Base-by-base conservation (phyloP, 805 yeast genomes). In the Blastobotrys americana region DNA sequence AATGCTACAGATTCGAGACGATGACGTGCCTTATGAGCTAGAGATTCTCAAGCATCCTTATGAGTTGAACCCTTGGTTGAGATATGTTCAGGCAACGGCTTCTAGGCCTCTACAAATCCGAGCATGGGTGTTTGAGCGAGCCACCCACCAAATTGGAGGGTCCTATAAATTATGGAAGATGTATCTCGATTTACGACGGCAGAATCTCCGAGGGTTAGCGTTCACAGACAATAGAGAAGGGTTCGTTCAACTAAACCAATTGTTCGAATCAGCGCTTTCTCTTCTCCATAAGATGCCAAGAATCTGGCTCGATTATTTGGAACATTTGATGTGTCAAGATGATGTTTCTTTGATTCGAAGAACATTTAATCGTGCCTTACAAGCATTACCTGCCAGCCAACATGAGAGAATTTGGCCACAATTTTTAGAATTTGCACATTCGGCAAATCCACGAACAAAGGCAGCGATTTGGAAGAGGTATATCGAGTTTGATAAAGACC, bases 381-480 rank as follows among this genome's bases (percentile, higher is more conserved):
- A 67, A 42, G 50, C 63, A 3, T 53, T 82, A 9, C 77, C 83
- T 0, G 42, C 70, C 4, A 57, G 74, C 0, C 79, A 76, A 45
- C 87, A 80, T 58, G 70, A 71, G 3, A 50, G 66, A 22, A 71
- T 82, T 25, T 75, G 93, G 75, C 63, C 69, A 1, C 55, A 72
- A 48, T 83, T 77, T 45, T 63, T 82, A 37, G 52, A 64, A 17
- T 76, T 71, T 60, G 77, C 77, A 1, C 63, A 63, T 37, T 63
- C 70, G 18, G 73, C 72, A 3, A 81, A 77, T 18, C 51, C 51
- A 13, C 43, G 20, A 1, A 65, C 72, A 0, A 67, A 60, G 1
- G 65, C 65, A 20, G 19, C 38, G 8, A 56, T 70, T 3, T 67
- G 64, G 57, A 49, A 47, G 22, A 51, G 74, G 33, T 72, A 64